These are phyloP conservation scores for Erythrophleum fordii DNA, from an alignment of 306 rosid species.

Conservation along the genomic window DNA sequence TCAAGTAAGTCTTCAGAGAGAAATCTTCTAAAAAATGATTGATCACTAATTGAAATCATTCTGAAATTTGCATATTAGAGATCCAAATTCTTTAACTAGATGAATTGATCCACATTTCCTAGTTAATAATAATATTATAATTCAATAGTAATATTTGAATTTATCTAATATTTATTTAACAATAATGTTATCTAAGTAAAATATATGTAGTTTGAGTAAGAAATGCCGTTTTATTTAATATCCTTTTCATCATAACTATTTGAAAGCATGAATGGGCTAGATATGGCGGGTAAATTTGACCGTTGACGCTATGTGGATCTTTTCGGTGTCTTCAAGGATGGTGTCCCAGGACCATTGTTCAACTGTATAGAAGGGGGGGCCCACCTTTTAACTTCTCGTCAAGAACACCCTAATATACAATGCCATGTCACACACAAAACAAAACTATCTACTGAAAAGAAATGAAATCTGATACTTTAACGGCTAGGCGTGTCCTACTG, in stretches of 20 bases:
- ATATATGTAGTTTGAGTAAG: too few relatives aligned
- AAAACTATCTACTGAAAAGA: slow-evolving; percentile 35
- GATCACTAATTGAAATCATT: too few relatives aligned
- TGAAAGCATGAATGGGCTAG: neutral
- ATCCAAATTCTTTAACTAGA: too few relatives aligned
- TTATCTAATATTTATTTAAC: neutral
- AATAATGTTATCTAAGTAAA: neutral
- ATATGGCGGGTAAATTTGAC: slow-evolving; percentile 24
- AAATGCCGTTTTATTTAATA: neutral
- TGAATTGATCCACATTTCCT: too few relatives aligned
- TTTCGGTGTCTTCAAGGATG: slow-evolving; percentile 39
- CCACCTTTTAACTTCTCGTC: neutral
- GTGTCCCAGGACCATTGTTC: neutral
- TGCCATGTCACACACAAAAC: slow-evolving; percentile 39
- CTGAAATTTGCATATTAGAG: too few relatives aligned
- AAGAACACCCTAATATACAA: neutral
- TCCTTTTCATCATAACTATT: neutral
- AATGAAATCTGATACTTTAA: slow-evolving; percentile 32
- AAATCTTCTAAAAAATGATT: too few relatives aligned
- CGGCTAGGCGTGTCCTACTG: slow-evolving; percentile 52
- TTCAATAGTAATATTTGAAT: neutral
- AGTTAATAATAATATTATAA: too few relatives aligned
- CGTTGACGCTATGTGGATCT: neutral
- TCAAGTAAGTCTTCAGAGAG: too few relatives aligned
- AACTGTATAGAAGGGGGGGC: neutral